Conservation (phyloP, 2,329 filamentous ascomycete genomes). For the Ceratocystis papillata region DNA sequence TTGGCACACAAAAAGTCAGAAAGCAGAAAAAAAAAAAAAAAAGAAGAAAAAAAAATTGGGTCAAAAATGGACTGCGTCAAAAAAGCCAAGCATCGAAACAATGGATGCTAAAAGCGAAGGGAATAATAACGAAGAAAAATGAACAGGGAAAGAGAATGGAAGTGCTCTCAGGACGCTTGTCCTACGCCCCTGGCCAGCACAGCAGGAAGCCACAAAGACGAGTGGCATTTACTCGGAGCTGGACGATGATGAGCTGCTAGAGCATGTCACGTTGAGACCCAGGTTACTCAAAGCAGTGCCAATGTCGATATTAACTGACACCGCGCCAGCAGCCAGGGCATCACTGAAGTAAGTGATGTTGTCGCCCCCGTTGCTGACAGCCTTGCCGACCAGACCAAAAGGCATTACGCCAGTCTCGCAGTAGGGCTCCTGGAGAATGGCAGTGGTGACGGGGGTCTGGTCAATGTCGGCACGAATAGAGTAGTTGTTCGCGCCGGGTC, state of each 20-base stretch:
- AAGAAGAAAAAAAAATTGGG: neutral
- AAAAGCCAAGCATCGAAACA: too few species aligned
- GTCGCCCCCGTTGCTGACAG: slow-evolving; percentile 42
- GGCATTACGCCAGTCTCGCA: slow-evolving; percentile 47
- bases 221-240: neutral
- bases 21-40: neutral
- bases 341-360: slow-evolving; percentile 46
- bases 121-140: neutral
- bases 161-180: neutral
- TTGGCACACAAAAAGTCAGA: neutral
- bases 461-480: slow-evolving; percentile 45
- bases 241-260: slow-evolving; percentile 15
- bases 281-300: slow-evolving; percentile 35
- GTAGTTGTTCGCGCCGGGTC: slow-evolving; percentile 48
- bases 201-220: neutral
- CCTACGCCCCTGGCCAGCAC: slow-evolving; percentile 1
- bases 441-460: slow-evolving; percentile 39
- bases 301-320: slow-evolving; percentile 45
- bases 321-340: slow-evolving; percentile 42
- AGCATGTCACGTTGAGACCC: slow-evolving; percentile 27
- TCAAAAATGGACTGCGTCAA: too few species aligned
- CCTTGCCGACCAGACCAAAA: slow-evolving; percentile 44
- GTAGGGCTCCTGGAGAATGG: slow-evolving; percentile 36
- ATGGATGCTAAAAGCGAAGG: neutral
- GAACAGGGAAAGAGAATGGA: slow-evolving; percentile 4